These are phyloP conservation scores for Ceriops tagal DNA, from an alignment of 345 rosid species.

Conservation along the genomic window DNA sequence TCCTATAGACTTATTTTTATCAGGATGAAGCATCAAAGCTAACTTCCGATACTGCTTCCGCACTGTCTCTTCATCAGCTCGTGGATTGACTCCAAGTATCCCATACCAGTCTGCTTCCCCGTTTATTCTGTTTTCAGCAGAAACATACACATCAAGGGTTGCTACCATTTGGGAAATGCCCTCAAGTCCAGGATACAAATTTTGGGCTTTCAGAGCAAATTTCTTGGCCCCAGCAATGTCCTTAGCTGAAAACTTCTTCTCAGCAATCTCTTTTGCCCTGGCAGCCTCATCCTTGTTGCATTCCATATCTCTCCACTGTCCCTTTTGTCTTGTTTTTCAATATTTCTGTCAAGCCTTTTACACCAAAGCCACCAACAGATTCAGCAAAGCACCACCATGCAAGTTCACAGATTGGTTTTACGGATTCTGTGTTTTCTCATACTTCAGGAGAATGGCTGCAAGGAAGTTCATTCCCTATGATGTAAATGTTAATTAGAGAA, in stretches of 20 bases:
- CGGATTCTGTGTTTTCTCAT: not conserved
- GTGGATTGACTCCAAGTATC: slow-evolving; percentile 56
- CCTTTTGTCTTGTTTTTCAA: not conserved
- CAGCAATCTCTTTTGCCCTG: slow-evolving; percentile 86
- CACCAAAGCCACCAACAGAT: not conserved
- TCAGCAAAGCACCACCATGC: no score
- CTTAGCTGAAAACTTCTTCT: slow-evolving; percentile 60
- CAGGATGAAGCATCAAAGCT: slow-evolving; percentile 77
- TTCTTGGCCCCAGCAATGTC: slow-evolving; percentile 70
- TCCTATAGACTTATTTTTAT: slow-evolving; percentile 78
- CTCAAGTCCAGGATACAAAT: slow-evolving; percentile 64
- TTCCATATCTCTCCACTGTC: slow-evolving; percentile 46
- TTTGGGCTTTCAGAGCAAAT: slow-evolving; percentile 74
- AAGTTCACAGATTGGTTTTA: no score
- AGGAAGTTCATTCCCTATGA: not conserved
- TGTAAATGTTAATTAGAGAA: not conserved
- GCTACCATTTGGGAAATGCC: slow-evolving; percentile 60
- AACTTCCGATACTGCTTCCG: slow-evolving; percentile 68
- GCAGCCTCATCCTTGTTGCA: slow-evolving; percentile 89
- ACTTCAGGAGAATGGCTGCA: not conserved
- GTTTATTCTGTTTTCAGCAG: slow-evolving; percentile 53
- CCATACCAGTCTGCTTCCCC: slow-evolving; percentile 85
- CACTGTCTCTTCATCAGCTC: slow-evolving; percentile 55
- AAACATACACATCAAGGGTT: slow-evolving; percentile 55
- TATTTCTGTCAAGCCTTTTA: not conserved